phyloP scores from a whole-genome alignment of 2,329 filamentous ascomycete species.

The Didymella keratinophila region DNA sequence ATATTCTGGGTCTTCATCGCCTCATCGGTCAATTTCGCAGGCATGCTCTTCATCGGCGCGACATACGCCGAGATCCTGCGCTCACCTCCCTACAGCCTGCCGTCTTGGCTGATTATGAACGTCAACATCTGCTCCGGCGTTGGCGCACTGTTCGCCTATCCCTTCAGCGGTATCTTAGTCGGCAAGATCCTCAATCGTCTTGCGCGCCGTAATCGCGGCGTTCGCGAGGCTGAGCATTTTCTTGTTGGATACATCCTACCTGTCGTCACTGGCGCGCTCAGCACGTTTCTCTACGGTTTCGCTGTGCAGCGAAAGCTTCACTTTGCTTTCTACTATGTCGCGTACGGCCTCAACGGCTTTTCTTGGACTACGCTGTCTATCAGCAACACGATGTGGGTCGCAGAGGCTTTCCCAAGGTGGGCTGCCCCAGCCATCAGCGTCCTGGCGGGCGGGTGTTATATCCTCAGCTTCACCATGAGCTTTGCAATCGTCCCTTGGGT shows the following conservation, averaged over 20 bases:
- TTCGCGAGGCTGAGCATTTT: conserved; percentile 45
- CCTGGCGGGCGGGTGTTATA: conserved; percentile 34
- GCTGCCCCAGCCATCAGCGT: conserved; percentile 41
- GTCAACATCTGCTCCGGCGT: conserved; percentile 33
- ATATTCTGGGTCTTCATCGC: conserved; percentile 45
- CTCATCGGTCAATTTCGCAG: conserved; percentile 36
- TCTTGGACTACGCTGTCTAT: conserved; percentile 36
- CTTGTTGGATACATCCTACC: conserved; percentile 40
- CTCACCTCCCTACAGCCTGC: conserved; percentile 35
- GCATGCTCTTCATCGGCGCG: conserved; percentile 43
- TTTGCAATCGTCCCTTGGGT: conserved; percentile 39
- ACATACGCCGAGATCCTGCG: conserved; percentile 33
- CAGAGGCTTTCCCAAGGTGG: conserved; percentile 46
- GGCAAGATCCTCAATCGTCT: conserved; percentile 30
- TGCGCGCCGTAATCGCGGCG: conserved; percentile 36
- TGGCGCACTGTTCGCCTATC: conserved; percentile 32
- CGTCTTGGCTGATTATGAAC: conserved; percentile 21
- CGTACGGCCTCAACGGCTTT: conserved; percentile 43
- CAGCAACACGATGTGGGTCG: conserved; percentile 42
- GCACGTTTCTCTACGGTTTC: conserved; percentile 37
- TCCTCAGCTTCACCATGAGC: conserved; percentile 35
- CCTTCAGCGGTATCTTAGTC: conserved; percentile 20
- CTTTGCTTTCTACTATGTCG: conserved; percentile 29
- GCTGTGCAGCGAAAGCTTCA: conserved; percentile 30
- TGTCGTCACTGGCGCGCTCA: conserved; percentile 32